A percentile compares a stretch with the other conserved stretches of the same genome.
phyloP scores from a whole-genome alignment of 306 rosid species.

The Malus sylvestris region DNA sequence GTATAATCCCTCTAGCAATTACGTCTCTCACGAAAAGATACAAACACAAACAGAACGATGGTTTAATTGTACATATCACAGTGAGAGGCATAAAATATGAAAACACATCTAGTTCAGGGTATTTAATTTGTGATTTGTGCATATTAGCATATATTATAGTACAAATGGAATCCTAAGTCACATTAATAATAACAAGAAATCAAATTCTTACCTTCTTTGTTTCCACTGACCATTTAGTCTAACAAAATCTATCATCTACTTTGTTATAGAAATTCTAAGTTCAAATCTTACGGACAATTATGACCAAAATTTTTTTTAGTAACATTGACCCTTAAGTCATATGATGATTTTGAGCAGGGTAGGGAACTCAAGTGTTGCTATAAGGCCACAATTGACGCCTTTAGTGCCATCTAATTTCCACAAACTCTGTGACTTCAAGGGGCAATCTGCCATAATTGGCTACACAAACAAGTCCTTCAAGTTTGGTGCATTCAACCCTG shows the following conservation, averaged over 20 bases:
- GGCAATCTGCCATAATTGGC: conserved; percentile 84
- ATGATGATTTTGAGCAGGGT: conserved; percentile 38
- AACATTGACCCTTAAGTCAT: background rate
- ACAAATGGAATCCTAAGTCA: background rate
- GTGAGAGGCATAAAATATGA: background rate
- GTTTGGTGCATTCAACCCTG: conserved; percentile 92
- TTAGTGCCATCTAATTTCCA: conserved; percentile 72
- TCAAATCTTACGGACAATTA: background rate
- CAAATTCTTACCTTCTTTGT: background rate
- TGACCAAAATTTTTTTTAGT: too few species aligned
- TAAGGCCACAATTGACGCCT: conserved; percentile 70
- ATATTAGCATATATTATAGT: background rate
- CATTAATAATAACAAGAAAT: background rate
- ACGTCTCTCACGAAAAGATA: background rate
- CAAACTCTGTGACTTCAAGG: conserved; percentile 75
- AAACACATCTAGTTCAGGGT: background rate
- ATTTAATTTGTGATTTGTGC: too few species aligned
- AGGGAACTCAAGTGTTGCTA: conserved; percentile 88
- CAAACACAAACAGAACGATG: background rate
- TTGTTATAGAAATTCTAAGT: too few species aligned
- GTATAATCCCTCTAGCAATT: background rate
- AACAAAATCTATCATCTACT: too few species aligned
- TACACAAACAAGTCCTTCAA: conserved; percentile 74
- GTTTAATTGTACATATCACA: background rate
- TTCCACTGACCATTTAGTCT: background rate